Percentiles rank a stretch among this genome's conserved stretches.
These are phyloP conservation scores for Tetracentron sinense DNA, from an alignment of 164 flowering plant species.

Conservation along the genomic window DNA sequence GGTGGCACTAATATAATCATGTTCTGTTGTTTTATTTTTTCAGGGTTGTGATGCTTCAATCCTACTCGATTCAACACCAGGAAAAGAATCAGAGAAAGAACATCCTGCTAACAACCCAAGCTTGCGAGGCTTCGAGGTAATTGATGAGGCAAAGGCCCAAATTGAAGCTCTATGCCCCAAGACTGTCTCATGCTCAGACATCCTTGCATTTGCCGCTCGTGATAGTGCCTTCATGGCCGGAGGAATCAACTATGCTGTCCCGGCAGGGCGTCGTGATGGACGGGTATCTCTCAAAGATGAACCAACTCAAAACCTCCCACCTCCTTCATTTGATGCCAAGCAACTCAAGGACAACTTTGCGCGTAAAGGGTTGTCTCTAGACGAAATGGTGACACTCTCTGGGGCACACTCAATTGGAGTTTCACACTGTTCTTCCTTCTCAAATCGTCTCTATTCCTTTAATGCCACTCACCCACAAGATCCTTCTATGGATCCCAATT, in stretches of 20 bases:
- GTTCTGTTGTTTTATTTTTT: neutral
- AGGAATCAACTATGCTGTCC: conserved; percentile 9
- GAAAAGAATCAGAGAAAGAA: conserved; percentile 11
- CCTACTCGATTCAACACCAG: conserved; percentile 9
- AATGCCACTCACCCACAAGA: conserved; percentile 23
- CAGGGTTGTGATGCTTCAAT: conserved; percentile 22
- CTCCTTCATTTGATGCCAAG: conserved; percentile 8
- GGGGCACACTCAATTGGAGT: conserved; percentile 21
- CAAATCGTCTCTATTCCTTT: conserved; percentile 21
- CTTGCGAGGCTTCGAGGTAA: conserved; percentile 15
- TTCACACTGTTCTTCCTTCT: conserved; percentile 20
- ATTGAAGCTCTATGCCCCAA: conserved; percentile 16
- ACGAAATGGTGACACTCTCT: conserved; percentile 21
- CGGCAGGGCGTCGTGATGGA: conserved; percentile 16
- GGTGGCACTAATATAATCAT: neutral
- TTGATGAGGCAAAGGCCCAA: conserved; percentile 18
- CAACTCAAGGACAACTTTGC: conserved; percentile 12
- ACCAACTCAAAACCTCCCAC: conserved; percentile 1
- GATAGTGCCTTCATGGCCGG: conserved; percentile 14
- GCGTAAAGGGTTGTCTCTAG: conserved; percentile 10
- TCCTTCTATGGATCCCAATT: conserved; percentile 24
- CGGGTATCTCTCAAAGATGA: conserved; percentile 7
- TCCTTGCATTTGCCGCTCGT: conserved; percentile 24
- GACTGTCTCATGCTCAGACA: conserved; percentile 24
- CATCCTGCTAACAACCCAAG: conserved; percentile 14